Evolutionary conservation across 495 filamentous ascomycete species (phyloP), one percentile per base, ranked within the genome.

Genomic region (Aspergillus olivimuriae): DNA sequence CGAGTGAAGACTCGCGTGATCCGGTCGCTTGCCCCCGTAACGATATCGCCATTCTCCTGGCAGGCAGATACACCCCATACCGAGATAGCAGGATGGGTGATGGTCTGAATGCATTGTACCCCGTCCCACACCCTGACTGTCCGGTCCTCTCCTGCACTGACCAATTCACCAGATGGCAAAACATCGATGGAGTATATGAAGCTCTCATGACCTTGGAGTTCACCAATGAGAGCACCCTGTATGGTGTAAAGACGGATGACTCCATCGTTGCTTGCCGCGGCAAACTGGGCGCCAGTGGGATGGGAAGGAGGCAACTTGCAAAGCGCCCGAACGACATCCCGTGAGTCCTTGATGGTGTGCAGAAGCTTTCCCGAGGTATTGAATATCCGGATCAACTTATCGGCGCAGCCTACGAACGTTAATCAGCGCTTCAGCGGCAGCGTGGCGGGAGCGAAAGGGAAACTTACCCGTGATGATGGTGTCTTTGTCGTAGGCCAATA

Each of bases 81-180:
- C 0, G 90, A 95, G 28, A 96, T 95, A 10, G 94, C 94, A 26
- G 94, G 94, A 59, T 95, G 94, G 4, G 90, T 95, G 46, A 99
- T 97, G 9, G 89, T 95, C 65, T 99, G 94, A 41, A 95, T 66
- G 56, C 90, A 96, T 37, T 89, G 71, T 14, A 63, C 77, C 28
- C 81, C 82, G 47, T 77, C 80, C 94, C 94, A 99, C 55, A 99
- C 73, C 38, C 87, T 73, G 14, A 91, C 77, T 7, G 94, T 95
- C 35, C 94, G 81, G 64, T 99, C 94, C 61, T 99, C 94, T 8
- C 88, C 87, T 2, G 87, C 81, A 60, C 90, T 96, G 33, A 91
- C 86, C 14, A 99, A 67, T 52, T 95, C 90, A 4, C 90, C 91
- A 0, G 82, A 82, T 1, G 92, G 86, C 11, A 90, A 65, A 17